Base-by-base conservation (phyloP, 129 eudicot species). In the Kitagawia praeruptora region DNA sequence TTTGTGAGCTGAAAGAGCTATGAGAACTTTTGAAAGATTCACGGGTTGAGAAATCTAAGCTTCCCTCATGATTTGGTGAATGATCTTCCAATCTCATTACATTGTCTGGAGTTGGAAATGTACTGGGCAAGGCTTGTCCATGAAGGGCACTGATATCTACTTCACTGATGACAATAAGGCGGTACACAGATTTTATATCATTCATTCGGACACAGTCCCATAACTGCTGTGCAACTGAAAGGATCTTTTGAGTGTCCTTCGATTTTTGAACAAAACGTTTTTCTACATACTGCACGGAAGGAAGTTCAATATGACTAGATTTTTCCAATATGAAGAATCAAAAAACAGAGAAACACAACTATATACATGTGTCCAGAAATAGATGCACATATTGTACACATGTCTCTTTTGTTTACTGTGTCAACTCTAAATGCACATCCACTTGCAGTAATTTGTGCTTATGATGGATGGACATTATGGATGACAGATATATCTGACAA, bases 191-290 rank as follows among this genome's bases (percentile, higher is more conserved):
- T 84, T 92, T 92, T 83, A 86, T 94, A 85, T 94, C 96, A 71
- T 94, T 92, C 73, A 77, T 48, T 40, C 93, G 85, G 1, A 94
- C 96, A 79, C 92, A 85, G 82, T 94, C 97, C 98, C 96, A 94
- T 75, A 94, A 79, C 48, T 91, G 92, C 76, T 94, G 91, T 76
- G 92, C 88, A n/a, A 92, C 88, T 80, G 91, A 83, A 54, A 90
- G 87, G 46, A 84, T 85, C 74, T 82, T 82, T 79, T 80, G 83
- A 75, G 82, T 83, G 73, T 88, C 96, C 82, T 82, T 85, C 63
- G 78, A 80, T 85, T 92, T 89, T 81, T 87, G 88, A 64, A 94
- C 85, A 85, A 89, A 94, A 41, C 89, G 88, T 81, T 87, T 94
- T 78, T 91, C 98, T 77, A 86, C 86, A 78, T 94, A 94, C 98